Evolutionary conservation across 495 filamentous ascomycete genomes (phyloP), one percentile per base, ranked within the genome.

Genomic region (Talaromyces stipitatus): DNA sequence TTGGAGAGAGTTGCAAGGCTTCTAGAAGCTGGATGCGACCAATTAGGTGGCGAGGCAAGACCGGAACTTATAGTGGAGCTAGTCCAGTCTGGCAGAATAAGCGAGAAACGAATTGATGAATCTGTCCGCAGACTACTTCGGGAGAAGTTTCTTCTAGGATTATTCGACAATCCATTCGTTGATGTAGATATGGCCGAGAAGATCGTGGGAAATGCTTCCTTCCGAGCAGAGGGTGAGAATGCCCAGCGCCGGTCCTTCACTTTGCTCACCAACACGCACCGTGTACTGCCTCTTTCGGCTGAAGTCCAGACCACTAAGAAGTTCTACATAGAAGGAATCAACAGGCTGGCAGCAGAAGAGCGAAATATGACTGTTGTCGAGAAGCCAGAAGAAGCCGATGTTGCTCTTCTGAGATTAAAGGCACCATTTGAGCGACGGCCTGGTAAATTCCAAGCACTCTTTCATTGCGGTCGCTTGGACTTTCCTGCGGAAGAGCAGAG

Each of bases 1-100:
- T 9, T 46, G n/a, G 60, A 72, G 54, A 52, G 69, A 12, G 61
- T 57, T 8, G 30, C 53, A 1, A 61, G 54, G 27, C 58, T 72
- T 32, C 50, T 74, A 9, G 61, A 70, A 2, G 72, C 70, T 1
- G 70, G 69, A 0, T 69, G 66, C 57, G 72, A 74, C 50, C 69
- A 72, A 46, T 63, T 74, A 41, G 69, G 70, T 30, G 70, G 72
- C 36, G 72, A 74, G 27, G 33, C 60, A 2, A 61, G 68, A 0
- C 64, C 70, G 0, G 72, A 73, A 38, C 62, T 75, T 0, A 55
- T 73, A 27, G 57, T 58, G 20, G 22, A 58, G 23, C 45, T 60
- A 1, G 61, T 63, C 1, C n/a, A 29, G 14, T 8, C 46, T 1
- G 55, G 45, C 12, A 2, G 33, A 2, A n/a, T 60, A 1, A 6